phyloP scores from a whole-genome alignment of 2,329 filamentous ascomycete genomes.

The Aspergillus sp. region DNA sequence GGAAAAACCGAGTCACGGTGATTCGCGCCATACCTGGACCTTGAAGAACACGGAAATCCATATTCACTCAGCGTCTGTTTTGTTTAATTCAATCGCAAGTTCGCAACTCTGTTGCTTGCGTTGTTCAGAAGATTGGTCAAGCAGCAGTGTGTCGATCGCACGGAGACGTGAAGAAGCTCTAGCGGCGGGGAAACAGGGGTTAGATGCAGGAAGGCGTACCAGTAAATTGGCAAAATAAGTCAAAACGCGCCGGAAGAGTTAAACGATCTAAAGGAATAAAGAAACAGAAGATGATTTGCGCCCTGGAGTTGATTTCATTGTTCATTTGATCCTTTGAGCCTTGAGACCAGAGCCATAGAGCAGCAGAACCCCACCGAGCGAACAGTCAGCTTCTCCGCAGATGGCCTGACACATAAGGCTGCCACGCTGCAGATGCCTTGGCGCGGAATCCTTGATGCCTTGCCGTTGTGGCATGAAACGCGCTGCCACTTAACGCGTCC shows the following conservation, averaged over 20 bases:
- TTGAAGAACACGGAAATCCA: slow-evolving; percentile 26
- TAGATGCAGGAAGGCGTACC: background rate
- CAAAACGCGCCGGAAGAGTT: background rate
- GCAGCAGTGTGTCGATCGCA: background rate
- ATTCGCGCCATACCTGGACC: slow-evolving; percentile 26
- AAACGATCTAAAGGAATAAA: background rate
- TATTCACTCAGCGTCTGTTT: slow-evolving; percentile 11
- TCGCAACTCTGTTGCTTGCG: background rate
- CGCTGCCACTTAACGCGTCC: slow-evolving; percentile 37
- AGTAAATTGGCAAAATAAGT: too few relatives aligned
- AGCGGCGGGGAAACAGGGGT: background rate
- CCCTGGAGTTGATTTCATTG: slow-evolving; percentile 5
- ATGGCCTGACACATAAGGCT: slow-evolving; percentile 7
- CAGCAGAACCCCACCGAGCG: slow-evolving; percentile 18
- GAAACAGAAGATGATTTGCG: background rate
- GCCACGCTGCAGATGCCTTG: background rate
- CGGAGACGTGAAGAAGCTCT: background rate
- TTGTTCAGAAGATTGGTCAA: background rate
- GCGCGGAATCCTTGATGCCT: slow-evolving; percentile 21
- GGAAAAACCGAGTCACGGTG: background rate
- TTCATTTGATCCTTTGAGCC: slow-evolving; percentile 3
- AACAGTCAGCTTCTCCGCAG: slow-evolving; percentile 16
- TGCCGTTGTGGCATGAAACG: slow-evolving; percentile 19
- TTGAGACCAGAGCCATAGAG: background rate
- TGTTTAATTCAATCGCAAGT: background rate